Conservation (phyloP, 345 rosid species). For the Fremontodendron californicum region DNA sequence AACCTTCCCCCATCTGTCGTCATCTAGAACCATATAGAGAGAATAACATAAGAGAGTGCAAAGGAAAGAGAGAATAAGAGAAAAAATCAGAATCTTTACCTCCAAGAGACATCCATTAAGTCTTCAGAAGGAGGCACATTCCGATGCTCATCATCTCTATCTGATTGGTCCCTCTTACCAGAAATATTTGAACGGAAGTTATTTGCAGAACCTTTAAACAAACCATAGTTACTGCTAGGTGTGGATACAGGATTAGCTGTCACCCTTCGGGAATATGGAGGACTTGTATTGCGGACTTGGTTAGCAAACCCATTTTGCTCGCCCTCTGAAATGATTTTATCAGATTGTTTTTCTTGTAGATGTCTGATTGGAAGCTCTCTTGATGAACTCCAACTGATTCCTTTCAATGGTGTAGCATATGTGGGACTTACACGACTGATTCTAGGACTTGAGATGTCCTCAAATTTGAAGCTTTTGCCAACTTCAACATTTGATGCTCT, state of each 20-base stretch:
- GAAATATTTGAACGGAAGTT: conserved; percentile 30
- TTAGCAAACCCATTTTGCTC: conserved; percentile 48
- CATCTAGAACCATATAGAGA: background rate
- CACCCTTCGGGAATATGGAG: conserved; percentile 34
- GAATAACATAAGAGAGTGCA: background rate
- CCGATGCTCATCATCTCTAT: conserved; percentile 26
- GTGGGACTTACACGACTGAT: conserved; percentile 9
- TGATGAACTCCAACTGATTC: conserved; percentile 23
- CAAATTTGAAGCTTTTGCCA: conserved; percentile 39
- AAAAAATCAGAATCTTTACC: conserved; percentile 36
- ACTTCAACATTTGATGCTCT: conserved; percentile 34
- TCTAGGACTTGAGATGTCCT: conserved; percentile 40
- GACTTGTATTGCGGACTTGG: conserved; percentile 30
- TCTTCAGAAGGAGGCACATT: conserved; percentile 39
- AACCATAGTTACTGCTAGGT: conserved; percentile 32
- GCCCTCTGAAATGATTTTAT: conserved; percentile 37
- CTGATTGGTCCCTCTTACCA: conserved; percentile 42
- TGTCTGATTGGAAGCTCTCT: conserved; percentile 31
- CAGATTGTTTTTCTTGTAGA: conserved; percentile 27
- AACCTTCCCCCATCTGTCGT: background rate
- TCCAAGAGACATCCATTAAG: conserved; percentile 48
- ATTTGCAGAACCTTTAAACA: conserved; percentile 34
- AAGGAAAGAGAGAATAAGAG: background rate
- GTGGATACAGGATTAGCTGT: conserved; percentile 32
- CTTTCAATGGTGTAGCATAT: conserved; percentile 40